Percentiles rank a stretch among this genome's conserved stretches.
These are phyloP conservation scores for Myxozyma monticola DNA, from an alignment of 805 yeast species.

Conservation along the genomic window DNA sequence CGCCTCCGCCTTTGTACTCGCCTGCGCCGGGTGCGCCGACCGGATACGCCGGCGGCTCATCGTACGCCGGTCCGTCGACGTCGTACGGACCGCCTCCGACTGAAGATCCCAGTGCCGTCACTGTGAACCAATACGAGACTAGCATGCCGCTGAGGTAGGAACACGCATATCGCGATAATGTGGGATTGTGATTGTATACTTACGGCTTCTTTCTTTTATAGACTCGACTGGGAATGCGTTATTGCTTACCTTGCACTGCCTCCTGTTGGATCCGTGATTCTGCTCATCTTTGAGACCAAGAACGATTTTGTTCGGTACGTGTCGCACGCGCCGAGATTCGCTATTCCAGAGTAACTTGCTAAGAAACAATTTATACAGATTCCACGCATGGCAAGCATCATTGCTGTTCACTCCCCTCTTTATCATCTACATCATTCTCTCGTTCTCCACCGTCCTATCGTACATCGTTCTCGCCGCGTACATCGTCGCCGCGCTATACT, in stretches of 20 bases:
- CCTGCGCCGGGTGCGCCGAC: constrained; percentile 13
- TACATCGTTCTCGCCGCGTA: constrained; percentile 24
- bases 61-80: constrained; percentile 10
- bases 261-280: constrained; percentile 29
- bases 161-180: too few species aligned
- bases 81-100: constrained; percentile 15
- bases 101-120: constrained; percentile 15
- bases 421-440: constrained; percentile 27
- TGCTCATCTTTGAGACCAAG: constrained; percentile 29
- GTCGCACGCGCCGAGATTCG: too few species aligned
- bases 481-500: constrained; percentile 20
- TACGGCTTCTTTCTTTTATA: not conserved
- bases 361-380: constrained; percentile 5
- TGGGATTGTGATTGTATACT: too few species aligned
- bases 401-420: constrained; percentile 29
- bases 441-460: constrained; percentile 29
- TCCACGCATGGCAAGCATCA: constrained; percentile 31
- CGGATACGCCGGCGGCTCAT: constrained; percentile 8
- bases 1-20: constrained; percentile 23
- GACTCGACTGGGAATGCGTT: constrained; percentile 29
- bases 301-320: constrained; percentile 29
- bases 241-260: constrained; percentile 27
- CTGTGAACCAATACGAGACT: constrained; percentile 30
- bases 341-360: too few species aligned
- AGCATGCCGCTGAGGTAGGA: constrained; percentile 28